phyloP scores from a whole-genome alignment of 2,329 filamentous ascomycete genomes.

The Colletotrichum eleusines region DNA sequence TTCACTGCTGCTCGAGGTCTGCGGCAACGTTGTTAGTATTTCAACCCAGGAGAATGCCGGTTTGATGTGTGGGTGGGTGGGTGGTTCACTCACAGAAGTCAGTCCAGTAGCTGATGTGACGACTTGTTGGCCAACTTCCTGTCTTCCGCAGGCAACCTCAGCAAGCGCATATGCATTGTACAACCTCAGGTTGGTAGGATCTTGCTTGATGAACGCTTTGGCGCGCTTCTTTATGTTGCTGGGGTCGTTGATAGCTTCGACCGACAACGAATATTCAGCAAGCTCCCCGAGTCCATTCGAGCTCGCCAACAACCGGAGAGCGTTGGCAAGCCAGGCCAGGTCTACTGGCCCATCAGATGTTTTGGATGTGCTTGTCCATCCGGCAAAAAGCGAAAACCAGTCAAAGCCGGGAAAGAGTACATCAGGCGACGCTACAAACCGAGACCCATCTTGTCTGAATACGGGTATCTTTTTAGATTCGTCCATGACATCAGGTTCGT shows the following conservation, averaged over 20 bases:
- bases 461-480: slow-evolving; percentile 22
- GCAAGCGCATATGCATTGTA: slow-evolving; percentile 86
- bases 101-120: slow-evolving; percentile 71
- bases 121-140: slow-evolving; percentile 71
- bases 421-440: slow-evolving; percentile 57
- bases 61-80: too few species aligned
- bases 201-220: slow-evolving; percentile 78
- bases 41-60: background rate
- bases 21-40: background rate
- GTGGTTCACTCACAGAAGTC: slow-evolving; percentile 47
- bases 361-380: slow-evolving; percentile 43
- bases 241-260: slow-evolving; percentile 70
- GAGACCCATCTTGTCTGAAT: slow-evolving; percentile 49
- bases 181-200: slow-evolving; percentile 72
- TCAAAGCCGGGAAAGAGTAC: slow-evolving; percentile 62
- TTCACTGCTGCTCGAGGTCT: slow-evolving; percentile 25
- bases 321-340: slow-evolving; percentile 62
- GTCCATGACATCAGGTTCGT: slow-evolving; percentile 30
- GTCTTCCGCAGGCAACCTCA: slow-evolving; percentile 71
- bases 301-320: slow-evolving; percentile 69
- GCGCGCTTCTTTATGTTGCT: slow-evolving; percentile 74
- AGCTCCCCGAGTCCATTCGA: slow-evolving; percentile 62
- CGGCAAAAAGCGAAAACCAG: slow-evolving; percentile 60
- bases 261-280: slow-evolving; percentile 77
- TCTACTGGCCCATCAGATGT: slow-evolving; percentile 51